Evolutionary conservation across 2,329 filamentous ascomycete species (phyloP).

Genomic region (Trichoderma endophyticum): DNA sequence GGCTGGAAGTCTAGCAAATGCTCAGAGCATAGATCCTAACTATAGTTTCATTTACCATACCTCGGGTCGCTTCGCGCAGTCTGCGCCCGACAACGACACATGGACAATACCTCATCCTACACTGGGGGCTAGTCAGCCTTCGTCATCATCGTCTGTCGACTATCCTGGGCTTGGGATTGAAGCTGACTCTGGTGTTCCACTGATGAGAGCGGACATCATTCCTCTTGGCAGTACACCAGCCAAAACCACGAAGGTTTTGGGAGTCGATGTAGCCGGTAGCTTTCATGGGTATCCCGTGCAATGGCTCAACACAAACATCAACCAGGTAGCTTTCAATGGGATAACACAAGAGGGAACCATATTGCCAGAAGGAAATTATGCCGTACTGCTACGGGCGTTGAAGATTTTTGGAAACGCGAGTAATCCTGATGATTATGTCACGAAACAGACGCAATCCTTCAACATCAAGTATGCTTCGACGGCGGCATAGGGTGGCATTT

Average conservation of each 20-base stretch:
- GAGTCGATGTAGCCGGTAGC: not conserved
- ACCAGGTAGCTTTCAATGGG: not conserved
- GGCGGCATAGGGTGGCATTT: not conserved
- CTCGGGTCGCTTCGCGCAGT: not conserved
- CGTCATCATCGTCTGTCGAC: not conserved
- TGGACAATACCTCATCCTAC: slow-evolving; percentile 5
- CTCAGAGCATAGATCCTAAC: not conserved
- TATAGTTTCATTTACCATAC: slow-evolving; percentile 2
- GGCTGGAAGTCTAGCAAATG: slow-evolving; percentile 22
- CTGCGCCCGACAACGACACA: not conserved
- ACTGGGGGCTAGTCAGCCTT: not conserved
- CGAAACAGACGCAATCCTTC: not conserved
- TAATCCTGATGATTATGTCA: not conserved
- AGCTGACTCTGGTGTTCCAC: not conserved
- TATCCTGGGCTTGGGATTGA: not conserved
- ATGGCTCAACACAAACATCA: not conserved
- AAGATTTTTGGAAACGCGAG: not conserved
- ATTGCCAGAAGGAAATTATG: not conserved
- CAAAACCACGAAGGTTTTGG: not conserved
- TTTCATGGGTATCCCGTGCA: not conserved
- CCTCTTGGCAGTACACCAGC: not conserved
- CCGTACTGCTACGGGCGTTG: not conserved
- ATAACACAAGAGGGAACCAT: not conserved
- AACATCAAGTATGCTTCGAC: slow-evolving; percentile 3
- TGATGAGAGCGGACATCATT: not conserved